Percentiles rank a stretch among this genome's conserved stretches.
phyloP scores from a whole-genome alignment of 331 rosid species.

The Stylosanthes scabra region DNA sequence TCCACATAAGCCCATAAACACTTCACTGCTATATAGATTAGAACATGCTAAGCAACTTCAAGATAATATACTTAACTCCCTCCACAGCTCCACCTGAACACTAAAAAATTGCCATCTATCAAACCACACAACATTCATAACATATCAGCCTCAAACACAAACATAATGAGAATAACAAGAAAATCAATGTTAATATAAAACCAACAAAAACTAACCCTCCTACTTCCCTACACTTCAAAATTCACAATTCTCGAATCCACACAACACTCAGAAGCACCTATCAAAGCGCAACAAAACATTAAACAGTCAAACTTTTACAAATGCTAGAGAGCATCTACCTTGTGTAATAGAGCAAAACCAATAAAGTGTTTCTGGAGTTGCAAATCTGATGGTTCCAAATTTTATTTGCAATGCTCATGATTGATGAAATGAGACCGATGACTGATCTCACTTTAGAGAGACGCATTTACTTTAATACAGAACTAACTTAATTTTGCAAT shows the following conservation, averaged over 20 bases:
- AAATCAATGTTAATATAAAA: conserved; percentile 3
- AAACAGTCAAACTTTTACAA: neutral
- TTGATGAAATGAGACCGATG: no score
- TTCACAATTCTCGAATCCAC: neutral
- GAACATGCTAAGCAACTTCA: neutral
- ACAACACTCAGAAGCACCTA: conserved; percentile 3
- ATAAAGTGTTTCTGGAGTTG: no score
- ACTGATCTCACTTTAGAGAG: no score
- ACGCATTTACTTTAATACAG: no score
- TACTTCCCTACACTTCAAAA: conserved; percentile 1
- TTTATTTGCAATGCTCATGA: no score
- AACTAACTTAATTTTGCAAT: no score
- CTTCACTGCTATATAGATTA: neutral
- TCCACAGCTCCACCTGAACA: neutral
- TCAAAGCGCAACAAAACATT: conserved; percentile 7
- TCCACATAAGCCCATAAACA: conserved; percentile 15
- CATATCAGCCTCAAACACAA: neutral
- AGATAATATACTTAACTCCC: conserved; percentile 15
- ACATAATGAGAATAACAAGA: neutral
- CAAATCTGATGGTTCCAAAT: no score
- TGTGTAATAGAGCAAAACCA: no score
- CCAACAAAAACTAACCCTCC: neutral
- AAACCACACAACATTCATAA: neutral
- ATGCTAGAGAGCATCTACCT: no score
- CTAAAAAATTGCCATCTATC: conserved; percentile 10